phyloP scores from a whole-genome alignment of 257 asterid genomes.

The Nicotiana obtusifolia region DNA sequence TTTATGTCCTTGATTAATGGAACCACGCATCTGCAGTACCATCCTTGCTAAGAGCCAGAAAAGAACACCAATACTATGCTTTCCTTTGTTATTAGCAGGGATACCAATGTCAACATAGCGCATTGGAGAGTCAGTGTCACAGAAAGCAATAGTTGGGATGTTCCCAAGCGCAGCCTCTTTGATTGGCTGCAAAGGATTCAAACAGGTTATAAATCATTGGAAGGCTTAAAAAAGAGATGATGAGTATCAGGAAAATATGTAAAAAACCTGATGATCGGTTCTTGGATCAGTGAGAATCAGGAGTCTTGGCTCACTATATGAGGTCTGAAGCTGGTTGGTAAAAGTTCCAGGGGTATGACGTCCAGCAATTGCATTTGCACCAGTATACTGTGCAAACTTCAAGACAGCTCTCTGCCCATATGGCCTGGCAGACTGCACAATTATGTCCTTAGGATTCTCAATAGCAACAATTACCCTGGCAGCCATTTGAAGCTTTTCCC shows the following conservation, averaged over 20 bases:
- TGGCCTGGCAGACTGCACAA: constrained; percentile 26
- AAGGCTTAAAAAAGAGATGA: not conserved
- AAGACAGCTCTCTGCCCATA: constrained; percentile 29
- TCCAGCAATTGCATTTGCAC: constrained; percentile 25
- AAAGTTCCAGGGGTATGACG: constrained; percentile 28
- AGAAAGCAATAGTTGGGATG: constrained; percentile 24
- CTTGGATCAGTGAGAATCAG: constrained; percentile 23
- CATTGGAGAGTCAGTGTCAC: constrained; percentile 23
- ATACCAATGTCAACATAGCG: constrained; percentile 21
- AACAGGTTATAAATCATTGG: not conserved
- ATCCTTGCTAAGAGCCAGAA: constrained; percentile 24
- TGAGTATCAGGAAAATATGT: not conserved
- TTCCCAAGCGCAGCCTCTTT: constrained; percentile 26
- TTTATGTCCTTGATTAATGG: constrained; percentile 12
- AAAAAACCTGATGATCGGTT: constrained; percentile 24
- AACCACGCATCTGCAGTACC: constrained; percentile 23
- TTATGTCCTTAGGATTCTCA: constrained; percentile 23
- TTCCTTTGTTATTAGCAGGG: constrained; percentile 26
- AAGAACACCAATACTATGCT: constrained; percentile 22
- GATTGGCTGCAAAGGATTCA: constrained; percentile 18
- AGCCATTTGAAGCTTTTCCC: constrained; percentile 29
- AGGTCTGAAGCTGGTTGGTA: constrained; percentile 24
- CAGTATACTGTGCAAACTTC: constrained; percentile 26
- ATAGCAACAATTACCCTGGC: constrained; percentile 27
- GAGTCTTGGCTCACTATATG: constrained; percentile 21